Conservation (phyloP, 2,329 filamentous ascomycete species). For the Colletotrichum chlorophyti region DNA sequence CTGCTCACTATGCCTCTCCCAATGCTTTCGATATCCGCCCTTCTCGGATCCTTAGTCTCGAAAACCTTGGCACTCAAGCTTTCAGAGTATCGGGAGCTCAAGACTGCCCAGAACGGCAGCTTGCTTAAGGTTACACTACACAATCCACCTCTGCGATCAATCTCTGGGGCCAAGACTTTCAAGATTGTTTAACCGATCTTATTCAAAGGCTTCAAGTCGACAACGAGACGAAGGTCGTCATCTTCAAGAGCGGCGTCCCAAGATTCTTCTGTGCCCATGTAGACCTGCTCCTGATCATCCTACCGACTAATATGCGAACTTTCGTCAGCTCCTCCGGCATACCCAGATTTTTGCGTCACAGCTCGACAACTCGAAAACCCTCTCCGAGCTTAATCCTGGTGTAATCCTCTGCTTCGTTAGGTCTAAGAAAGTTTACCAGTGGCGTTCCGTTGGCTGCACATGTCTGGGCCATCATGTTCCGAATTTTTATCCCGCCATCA, state of each 20-base stretch:
- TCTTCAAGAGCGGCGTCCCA: neutral
- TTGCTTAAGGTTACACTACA: neutral
- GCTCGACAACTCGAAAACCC: neutral
- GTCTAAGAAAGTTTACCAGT: neutral
- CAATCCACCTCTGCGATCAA: neutral
- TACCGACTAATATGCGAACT: neutral
- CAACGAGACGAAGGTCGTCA: neutral
- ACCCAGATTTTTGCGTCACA: neutral
- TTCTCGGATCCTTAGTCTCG: neutral
- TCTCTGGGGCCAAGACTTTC: slow-evolving; percentile 1
- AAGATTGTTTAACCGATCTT: neutral
- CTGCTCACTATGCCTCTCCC: neutral
- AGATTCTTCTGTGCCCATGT: slow-evolving; percentile 1
- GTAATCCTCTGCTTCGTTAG: neutral
- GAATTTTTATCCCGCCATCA: neutral
- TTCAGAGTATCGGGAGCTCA: neutral
- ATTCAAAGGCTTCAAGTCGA: neutral
- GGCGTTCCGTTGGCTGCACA: neutral
- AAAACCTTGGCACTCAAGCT: neutral
- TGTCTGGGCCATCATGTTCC: neutral
- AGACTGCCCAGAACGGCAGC: neutral
- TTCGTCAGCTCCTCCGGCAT: neutral
- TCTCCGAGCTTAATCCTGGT: neutral
- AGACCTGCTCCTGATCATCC: neutral
- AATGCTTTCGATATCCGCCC: neutral